These are phyloP conservation scores for Entonaema liquescens DNA, from an alignment of 495 filamentous ascomycete species.

Conservation along the genomic window DNA sequence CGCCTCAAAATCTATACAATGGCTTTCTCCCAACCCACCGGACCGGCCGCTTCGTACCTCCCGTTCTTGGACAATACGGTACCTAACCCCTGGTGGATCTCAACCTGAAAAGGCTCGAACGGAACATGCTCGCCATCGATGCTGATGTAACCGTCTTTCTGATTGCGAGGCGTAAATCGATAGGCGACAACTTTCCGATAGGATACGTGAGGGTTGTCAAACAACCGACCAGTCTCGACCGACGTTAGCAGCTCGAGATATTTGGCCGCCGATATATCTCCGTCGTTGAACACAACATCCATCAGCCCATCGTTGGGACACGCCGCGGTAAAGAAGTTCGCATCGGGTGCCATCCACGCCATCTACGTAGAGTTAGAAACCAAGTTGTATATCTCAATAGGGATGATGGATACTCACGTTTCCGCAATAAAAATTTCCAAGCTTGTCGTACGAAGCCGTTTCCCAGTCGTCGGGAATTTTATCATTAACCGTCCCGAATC, in stretches of 20 bases:
- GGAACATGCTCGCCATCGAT: conserved; percentile 91
- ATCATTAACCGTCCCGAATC: conserved; percentile 81
- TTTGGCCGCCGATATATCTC: conserved; percentile 70
- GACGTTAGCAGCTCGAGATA: conserved; percentile 72
- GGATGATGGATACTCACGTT: conserved; percentile 61
- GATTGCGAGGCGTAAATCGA: conserved; percentile 77
- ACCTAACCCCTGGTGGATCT: conserved; percentile 86
- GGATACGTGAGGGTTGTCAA: conserved; percentile 77
- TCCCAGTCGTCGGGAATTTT: conserved; percentile 79
- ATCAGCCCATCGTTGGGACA: conserved; percentile 85
- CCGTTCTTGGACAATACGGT: conserved; percentile 78
- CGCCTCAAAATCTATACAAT: conserved; percentile 2
- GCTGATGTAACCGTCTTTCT: conserved; percentile 83
- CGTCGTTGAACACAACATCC: conserved; percentile 83
- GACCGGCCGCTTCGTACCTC: conserved; percentile 76
- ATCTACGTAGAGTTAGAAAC: conserved; percentile 60
- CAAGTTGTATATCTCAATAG: not conserved
- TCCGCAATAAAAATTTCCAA: conserved; percentile 94
- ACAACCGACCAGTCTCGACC: conserved; percentile 76
- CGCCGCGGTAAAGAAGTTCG: conserved; percentile 88
- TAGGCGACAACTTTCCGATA: conserved; percentile 86
- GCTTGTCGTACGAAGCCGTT: conserved; percentile 71
- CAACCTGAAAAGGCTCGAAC: conserved; percentile 88
- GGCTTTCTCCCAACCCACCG: conserved; percentile 57
- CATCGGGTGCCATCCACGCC: conserved; percentile 87